These are phyloP conservation scores for Pseudocercospora fijiensis DNA, from an alignment of 2,329 filamentous ascomycete genomes.

Conservation along the genomic window DNA sequence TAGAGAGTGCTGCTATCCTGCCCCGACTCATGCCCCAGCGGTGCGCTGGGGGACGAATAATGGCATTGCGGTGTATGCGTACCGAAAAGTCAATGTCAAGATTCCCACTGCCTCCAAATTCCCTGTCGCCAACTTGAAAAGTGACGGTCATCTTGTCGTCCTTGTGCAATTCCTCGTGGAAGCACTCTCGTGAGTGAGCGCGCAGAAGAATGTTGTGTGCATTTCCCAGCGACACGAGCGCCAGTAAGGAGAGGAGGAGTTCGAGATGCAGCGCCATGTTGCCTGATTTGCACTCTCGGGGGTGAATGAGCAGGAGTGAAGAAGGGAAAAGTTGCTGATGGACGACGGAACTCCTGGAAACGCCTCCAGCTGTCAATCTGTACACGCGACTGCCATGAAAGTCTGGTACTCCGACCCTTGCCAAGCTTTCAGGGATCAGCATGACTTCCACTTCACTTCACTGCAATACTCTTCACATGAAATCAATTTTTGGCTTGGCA, in stretches of 20 bases:
- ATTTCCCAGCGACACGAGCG: slow-evolving; percentile 62
- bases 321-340: slow-evolving; percentile 10
- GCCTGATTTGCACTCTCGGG: slow-evolving; percentile 7
- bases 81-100: slow-evolving; percentile 99
- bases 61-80: slow-evolving; percentile 40
- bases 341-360: slow-evolving; percentile 6
- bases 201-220: slow-evolving; percentile 96
- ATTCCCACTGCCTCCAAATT: slow-evolving; percentile 92
- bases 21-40: background rate
- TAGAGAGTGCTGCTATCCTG: background rate
- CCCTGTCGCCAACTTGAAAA: slow-evolving; percentile 94
- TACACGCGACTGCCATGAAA: background rate
- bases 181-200: slow-evolving; percentile 93
- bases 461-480: slow-evolving; percentile 5
- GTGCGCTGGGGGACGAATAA: background rate
- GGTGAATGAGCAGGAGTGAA: slow-evolving; percentile 11
- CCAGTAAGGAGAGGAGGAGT: slow-evolving; percentile 49
- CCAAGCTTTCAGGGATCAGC: slow-evolving; percentile 10
- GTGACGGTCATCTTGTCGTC: slow-evolving; percentile 99
- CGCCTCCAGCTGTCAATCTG: background rate
- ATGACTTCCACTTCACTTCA: slow-evolving; percentile 13
- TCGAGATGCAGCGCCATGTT: slow-evolving; percentile 36
- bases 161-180: slow-evolving; percentile 86
- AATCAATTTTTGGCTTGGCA: background rate
- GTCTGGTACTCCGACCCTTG: background rate